A percentile compares a stretch with the other conserved stretches of the same genome.
Evolutionary conservation across 192 early-diverging fungal species (phyloP).

Genomic region (Thamnidium elegans): DNA sequence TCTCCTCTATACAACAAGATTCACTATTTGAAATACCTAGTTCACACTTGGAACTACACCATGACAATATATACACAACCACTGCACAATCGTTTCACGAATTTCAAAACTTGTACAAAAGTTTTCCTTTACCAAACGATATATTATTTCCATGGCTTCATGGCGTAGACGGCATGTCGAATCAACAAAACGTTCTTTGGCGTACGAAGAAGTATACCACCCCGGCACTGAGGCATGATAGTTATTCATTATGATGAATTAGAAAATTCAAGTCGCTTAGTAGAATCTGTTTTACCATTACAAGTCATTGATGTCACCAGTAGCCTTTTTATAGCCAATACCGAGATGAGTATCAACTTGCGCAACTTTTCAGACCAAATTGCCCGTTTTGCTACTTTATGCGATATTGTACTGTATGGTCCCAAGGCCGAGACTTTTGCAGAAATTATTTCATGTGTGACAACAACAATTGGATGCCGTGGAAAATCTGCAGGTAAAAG

Average conservation of each 20-base stretch:
- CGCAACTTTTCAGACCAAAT: slow-evolving; percentile 51
- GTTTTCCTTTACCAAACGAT: slow-evolving; percentile 46
- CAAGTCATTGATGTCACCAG: background rate
- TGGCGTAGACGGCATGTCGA: slow-evolving; percentile 49
- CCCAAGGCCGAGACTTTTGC: slow-evolving; percentile 20
- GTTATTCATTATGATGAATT: slow-evolving; percentile 29
- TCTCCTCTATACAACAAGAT: no score
- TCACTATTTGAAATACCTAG: no score
- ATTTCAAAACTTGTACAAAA: no score
- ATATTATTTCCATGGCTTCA: slow-evolving; percentile 62
- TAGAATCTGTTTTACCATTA: slow-evolving; percentile 50
- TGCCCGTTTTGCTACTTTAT: slow-evolving; percentile 44
- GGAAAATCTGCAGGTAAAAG: slow-evolving; percentile 16
- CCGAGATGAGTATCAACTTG: slow-evolving; percentile 42
- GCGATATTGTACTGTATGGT: slow-evolving; percentile 45
- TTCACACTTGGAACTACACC: no score
- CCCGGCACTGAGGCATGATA: slow-evolving; percentile 27
- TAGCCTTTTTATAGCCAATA: no score
- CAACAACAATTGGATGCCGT: slow-evolving; percentile 21
- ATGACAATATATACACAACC: no score
- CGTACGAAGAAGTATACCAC: slow-evolving; percentile 31
- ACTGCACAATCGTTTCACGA: no score
- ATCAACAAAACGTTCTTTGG: slow-evolving; percentile 55
- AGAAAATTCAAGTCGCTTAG: no score
- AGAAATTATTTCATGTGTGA: no score